A percentile compares a stretch with the other conserved stretches of the same genome.
These are phyloP conservation scores for Bocquillonia castaneifolia DNA, from an alignment of 441 rosid genomes.

Conservation along the genomic window DNA sequence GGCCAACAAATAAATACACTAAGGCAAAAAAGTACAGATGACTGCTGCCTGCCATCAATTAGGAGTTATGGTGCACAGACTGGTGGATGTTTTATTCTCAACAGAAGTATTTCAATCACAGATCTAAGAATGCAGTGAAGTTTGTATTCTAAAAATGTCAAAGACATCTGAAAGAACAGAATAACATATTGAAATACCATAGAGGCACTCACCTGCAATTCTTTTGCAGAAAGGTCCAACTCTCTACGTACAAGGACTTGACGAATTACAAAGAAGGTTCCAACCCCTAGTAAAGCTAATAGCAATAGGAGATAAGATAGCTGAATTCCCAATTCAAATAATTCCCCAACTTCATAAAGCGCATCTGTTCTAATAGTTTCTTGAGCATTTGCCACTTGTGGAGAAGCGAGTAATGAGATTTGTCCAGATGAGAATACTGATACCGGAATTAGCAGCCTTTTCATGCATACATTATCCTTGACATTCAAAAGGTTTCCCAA, in stretches of 20 bases:
- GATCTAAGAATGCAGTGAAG: neutral
- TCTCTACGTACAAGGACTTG: constrained; percentile 96
- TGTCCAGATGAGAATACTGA: constrained; percentile 47
- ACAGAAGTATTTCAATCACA: neutral
- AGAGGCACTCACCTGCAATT: constrained; percentile 58
- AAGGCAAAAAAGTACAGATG: neutral
- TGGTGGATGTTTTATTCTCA: neutral
- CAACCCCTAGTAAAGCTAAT: constrained; percentile 78
- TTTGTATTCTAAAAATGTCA: neutral
- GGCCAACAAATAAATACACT: too few species aligned
- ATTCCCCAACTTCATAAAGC: constrained; percentile 67
- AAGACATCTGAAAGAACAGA: neutral
- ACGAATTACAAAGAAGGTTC: constrained; percentile 85
- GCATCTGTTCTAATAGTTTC: constrained; percentile 40
- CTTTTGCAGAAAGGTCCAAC: constrained; percentile 96
- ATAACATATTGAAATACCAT: neutral
- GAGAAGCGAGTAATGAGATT: constrained; percentile 44
- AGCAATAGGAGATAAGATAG: constrained; percentile 76
- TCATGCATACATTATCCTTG: constrained; percentile 33
- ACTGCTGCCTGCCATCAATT: neutral
- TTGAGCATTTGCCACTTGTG: constrained; percentile 57
- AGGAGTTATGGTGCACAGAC: neutral
- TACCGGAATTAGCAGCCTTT: constrained; percentile 37
- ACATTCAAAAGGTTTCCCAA: constrained; percentile 29
- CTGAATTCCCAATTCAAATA: constrained; percentile 88